Evolutionary conservation across 371 early-diverging fungal species (phyloP).

Genomic region (Polyrhizophydium stewartii): DNA sequence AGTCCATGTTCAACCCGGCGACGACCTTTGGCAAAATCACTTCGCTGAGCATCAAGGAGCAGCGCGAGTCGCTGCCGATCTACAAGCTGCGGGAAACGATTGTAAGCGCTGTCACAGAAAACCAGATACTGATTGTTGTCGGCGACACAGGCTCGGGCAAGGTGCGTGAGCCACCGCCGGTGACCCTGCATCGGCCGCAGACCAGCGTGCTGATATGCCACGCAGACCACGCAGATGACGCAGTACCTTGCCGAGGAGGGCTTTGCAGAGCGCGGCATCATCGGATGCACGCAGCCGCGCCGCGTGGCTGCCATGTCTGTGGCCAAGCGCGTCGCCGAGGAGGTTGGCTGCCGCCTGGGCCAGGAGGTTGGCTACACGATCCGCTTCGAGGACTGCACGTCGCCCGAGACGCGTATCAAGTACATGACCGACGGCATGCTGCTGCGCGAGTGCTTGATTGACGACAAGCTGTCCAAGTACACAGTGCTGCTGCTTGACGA

Average conservation of each 20-base stretch:
- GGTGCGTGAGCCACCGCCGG: constrained; percentile 5
- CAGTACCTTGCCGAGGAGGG: constrained; percentile 97
- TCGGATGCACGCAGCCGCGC: constrained; percentile 99
- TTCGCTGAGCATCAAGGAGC: constrained; percentile 81
- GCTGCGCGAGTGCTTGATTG: constrained; percentile 91
- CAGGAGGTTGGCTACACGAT: constrained; percentile 98
- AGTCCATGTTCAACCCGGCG: constrained; percentile 77
- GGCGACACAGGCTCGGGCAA: constrained; percentile 99
- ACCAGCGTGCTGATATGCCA: too few species aligned
- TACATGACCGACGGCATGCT: constrained; percentile 99
- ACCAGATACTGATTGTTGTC: constrained; percentile 90
- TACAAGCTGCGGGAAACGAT: constrained; percentile 75
- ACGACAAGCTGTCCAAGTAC: constrained; percentile 79
- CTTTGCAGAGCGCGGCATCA: constrained; percentile 74
- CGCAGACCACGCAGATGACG: constrained; percentile 99
- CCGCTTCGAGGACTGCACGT: constrained; percentile 96
- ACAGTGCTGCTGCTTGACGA: constrained; percentile 97
- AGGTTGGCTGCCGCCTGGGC: constrained; percentile 93
- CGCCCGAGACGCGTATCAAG: constrained; percentile 91
- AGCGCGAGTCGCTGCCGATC: constrained; percentile 87
- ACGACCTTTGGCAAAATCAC: constrained; percentile 92
- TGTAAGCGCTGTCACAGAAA: constrained; percentile 76
- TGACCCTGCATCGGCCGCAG: neutral
- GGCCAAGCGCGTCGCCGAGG: constrained; percentile 98
- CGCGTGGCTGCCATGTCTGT: constrained; percentile 99